Evolutionary conservation across 179 eudicot species (phyloP).

Genomic region (Gypsophila paniculata): DNA sequence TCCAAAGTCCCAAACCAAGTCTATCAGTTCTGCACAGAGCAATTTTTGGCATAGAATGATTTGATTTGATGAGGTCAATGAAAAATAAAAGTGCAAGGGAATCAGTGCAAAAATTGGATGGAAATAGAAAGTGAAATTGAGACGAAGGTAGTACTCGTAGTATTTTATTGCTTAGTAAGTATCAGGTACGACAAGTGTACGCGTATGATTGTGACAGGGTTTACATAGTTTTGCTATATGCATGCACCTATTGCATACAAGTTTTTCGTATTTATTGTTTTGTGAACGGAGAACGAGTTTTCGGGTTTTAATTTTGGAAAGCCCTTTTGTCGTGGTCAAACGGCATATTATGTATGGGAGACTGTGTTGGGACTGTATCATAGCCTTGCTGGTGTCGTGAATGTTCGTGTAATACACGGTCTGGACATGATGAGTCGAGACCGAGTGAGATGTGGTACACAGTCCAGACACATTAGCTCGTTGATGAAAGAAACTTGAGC

Average conservation of each 20-base stretch:
- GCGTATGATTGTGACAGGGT: no score
- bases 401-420: neutral
- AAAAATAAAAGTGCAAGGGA: slow-evolving; percentile 25
- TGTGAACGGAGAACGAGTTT: slow-evolving; percentile 1
- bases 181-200: no score
- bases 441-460: neutral
- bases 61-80: neutral
- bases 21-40: slow-evolving; percentile 48
- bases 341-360: no score
- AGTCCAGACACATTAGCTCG: neutral
- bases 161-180: no score
- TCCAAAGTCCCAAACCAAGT: slow-evolving; percentile 30
- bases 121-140: neutral
- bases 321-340: neutral
- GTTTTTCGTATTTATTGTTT: neutral
- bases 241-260: no score
- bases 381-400: neutral
- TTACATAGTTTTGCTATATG: no score
- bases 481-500: neutral
- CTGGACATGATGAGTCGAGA: neutral
- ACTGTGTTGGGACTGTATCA: neutral
- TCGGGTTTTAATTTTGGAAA: neutral
- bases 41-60: slow-evolving; percentile 73
- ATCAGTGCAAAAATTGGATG: slow-evolving; percentile 28
- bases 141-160: neutral